A percentile compares a stretch with the other conserved stretches of the same genome.
Evolutionary conservation across 2,329 filamentous ascomycete species (phyloP).

Genomic region (Penicillium sp.): DNA sequence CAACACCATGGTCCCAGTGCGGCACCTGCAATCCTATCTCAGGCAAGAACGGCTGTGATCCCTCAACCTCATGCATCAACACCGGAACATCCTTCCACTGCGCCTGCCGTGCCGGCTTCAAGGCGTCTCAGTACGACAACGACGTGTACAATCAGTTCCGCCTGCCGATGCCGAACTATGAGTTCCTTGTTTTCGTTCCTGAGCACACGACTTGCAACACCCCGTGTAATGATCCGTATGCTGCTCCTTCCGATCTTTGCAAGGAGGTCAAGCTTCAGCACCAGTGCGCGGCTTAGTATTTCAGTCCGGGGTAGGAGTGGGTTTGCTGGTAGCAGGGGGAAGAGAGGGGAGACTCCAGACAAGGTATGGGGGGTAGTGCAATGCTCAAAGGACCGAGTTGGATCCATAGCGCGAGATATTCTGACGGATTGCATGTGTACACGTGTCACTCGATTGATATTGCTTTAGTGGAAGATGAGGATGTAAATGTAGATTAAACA

Average conservation of each 20-base stretch:
- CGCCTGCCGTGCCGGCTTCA: slow-evolving; percentile 42
- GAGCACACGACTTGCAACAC: slow-evolving; percentile 35
- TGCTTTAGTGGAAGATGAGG: background rate
- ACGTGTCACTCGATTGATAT: background rate
- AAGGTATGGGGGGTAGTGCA: background rate
- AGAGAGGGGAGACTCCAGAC: background rate
- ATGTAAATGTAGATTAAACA: background rate
- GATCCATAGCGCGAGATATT: background rate
- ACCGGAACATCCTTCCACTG: slow-evolving; percentile 41
- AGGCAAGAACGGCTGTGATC: slow-evolving; percentile 40
- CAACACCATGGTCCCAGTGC: slow-evolving; percentile 22
- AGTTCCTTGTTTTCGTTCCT: slow-evolving; percentile 40
- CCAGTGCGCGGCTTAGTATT: slow-evolving; percentile 26
- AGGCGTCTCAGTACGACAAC: slow-evolving; percentile 31
- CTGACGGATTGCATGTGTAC: background rate
- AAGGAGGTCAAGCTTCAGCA: slow-evolving; percentile 32
- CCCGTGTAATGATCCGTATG: slow-evolving; percentile 33
- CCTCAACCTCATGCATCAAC: slow-evolving; percentile 46
- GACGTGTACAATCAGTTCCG: slow-evolving; percentile 36
- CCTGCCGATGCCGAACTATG: slow-evolving; percentile 35
- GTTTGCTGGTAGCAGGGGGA: background rate
- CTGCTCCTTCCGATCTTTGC: slow-evolving; percentile 31
- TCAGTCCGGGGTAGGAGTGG: background rate
- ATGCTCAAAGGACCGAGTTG: background rate
- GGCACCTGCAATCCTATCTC: slow-evolving; percentile 41